Base-by-base conservation (phyloP, 305 asterid species). In the Fraxinus sp. region DNA sequence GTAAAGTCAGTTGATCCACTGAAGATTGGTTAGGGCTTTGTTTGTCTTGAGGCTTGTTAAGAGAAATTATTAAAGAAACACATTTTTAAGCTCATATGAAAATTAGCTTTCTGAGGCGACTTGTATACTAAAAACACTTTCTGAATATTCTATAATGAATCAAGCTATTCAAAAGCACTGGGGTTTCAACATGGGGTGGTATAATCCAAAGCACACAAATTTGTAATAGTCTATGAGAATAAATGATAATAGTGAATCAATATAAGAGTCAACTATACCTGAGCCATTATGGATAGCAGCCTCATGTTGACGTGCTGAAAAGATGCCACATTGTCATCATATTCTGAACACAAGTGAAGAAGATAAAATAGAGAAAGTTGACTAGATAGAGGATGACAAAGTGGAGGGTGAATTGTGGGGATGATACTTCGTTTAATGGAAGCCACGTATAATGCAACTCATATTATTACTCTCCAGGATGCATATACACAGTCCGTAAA, bases 11-110 rank as follows among this genome's bases (percentile, higher is more conserved):
- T 18, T 7, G 57, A 77, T 79, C 83, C 52, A 36, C 68, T 43
- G 76, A 57, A 77, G 85, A 62, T 81, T 46, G 74, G 43, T 37
- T 20, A 16, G 36, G 39, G 36, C 59, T 37, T 22, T 20, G 70
- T 57, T 79, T 75, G 46, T 83, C 84, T 57, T 28, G 39, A 79
- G 64, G 62, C 16, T 57, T 79, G 30, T 64, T 59, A 76, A 93
- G 79, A 59, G 74, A 79, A 73, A 77, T 77, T 24, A 77, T 71
- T 76, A 82, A 41, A 72, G 82, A 35, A 78, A 43, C 76, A 75
- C 76, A 77, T 79, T 46, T 79, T 66, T 59, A 71, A 79, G 80
- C 43, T 84, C 78, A 70, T 77, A 7, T 5, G 32, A 73, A 73
- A 43, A 72, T 82, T 20, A 77, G 13, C 74, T 39, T 66, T 46